These are phyloP conservation scores for Boletus bicolor DNA, from an alignment of 768 basidiomycete genomes.

Conservation along the genomic window DNA sequence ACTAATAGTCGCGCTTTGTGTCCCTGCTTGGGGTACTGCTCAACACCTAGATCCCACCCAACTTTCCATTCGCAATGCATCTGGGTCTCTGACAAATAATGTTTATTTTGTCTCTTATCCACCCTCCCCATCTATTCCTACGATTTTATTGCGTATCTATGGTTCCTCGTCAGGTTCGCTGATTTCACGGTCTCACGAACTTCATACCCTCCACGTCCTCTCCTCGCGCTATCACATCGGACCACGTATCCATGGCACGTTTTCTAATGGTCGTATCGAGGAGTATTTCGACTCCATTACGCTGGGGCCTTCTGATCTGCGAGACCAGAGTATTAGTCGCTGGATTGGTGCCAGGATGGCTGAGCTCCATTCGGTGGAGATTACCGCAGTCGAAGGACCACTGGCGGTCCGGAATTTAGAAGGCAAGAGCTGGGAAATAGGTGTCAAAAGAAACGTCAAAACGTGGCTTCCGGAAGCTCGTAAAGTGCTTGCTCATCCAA, in stretches of 20 bases:
- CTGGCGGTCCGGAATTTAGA: conserved; percentile 37
- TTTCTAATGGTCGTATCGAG: conserved; percentile 92
- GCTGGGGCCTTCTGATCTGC: conserved; percentile 72
- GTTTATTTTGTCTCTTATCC: conserved; percentile 93
- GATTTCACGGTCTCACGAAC: conserved; percentile 84
- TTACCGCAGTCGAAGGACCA: conserved; percentile 58
- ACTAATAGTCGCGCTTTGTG: conserved; percentile 50
- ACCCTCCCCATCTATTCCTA: conserved; percentile 45
- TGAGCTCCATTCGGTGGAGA: conserved; percentile 90
- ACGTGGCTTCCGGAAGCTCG: conserved; percentile 71
- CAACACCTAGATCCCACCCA: conserved; percentile 43
- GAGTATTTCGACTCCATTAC: conserved; percentile 91
- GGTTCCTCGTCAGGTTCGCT: conserved; percentile 82
- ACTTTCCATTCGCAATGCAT: conserved; percentile 73
- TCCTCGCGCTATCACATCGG: conserved; percentile 87
- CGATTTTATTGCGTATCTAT: conserved; percentile 87
- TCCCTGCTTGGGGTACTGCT: conserved; percentile 56
- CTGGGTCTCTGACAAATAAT: conserved; percentile 91
- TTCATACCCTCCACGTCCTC: conserved; percentile 84
- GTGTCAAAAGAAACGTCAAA: conserved; percentile 61
- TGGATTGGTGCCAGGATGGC: conserved; percentile 96
- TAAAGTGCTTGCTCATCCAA: conserved; percentile 66
- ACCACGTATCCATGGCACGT: conserved; percentile 90
- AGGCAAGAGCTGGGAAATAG: conserved; percentile 53
- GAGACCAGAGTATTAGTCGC: conserved; percentile 69